Base-by-base conservation (phyloP, 306 rosid species). In the Vachellia pachyceras region DNA sequence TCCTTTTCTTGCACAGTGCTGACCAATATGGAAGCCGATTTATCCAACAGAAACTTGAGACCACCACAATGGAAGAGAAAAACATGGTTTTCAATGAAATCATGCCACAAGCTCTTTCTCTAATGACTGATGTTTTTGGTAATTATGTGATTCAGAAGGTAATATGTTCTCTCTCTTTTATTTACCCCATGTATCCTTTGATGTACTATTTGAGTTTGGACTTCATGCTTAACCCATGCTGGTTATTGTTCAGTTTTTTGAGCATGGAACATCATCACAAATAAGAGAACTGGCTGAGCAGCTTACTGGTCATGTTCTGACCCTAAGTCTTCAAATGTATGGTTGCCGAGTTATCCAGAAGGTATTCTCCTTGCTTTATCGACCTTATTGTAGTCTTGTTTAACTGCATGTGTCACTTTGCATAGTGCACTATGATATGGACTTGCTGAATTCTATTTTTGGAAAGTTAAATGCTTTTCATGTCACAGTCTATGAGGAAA, bases 271-370 rank as follows among this genome's bases (percentile, higher is more conserved):
- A 77, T 80, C 87, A 2, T 47, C 83, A 12, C 99, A 95, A 79
- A 89, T 92, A 85, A 91, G 97, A 86, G 99, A 95, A 81, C 69
- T 95, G 86, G 99, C 97, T 75, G 92, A 95, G 84, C 93, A 95
- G 73, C 97, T 95, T 80, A 85, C 91, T 14, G 88, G 88, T 65
- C 95, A 95, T 67, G 97, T 95, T 71, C 92, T 95, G 83, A 90
- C 94, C 39, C 89, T 93, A 60, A 88, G 97, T 90, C 99, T 95
- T 84, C 99, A 95, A 82, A 95, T 95, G 99, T 95, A 95, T 88
- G 99, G 99, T 77, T 95, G 99, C 81, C 92, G 99, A 29, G 99
- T 95, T 85, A 95, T 95, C 84, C 99, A 95, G 85, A 95, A 95
- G 99, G 97, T 95, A 82, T 52, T 77, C 29, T 45, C 17, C 42